A percentile compares a stretch with the other conserved stretches of the same genome.
phyloP scores from a whole-genome alignment of 108 stramenopile species.

The Parietichytrium sp. region DNA sequence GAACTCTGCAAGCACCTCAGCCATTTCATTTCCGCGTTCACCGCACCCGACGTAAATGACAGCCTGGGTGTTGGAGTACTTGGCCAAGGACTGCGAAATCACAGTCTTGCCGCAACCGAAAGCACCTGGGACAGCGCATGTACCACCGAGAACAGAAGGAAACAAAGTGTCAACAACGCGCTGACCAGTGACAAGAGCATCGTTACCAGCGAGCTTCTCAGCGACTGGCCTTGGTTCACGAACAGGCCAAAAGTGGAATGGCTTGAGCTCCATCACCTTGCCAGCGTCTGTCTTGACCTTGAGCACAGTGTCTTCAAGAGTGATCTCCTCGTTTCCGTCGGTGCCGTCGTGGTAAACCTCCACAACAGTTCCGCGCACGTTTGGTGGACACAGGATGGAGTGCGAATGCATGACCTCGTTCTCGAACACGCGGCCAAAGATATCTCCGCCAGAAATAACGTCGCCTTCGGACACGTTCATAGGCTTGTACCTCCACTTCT shows the following conservation, averaged over 20 bases:
- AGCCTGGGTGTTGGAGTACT: slow-evolving; percentile 94
- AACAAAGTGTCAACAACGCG: slow-evolving; percentile 98
- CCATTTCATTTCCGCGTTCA: slow-evolving; percentile 99
- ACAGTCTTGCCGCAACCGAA: slow-evolving; percentile 99
- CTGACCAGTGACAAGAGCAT: slow-evolving; percentile 94
- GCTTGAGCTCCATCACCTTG: slow-evolving; percentile 74
- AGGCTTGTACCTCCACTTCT: slow-evolving; percentile 90
- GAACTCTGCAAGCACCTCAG: slow-evolving; percentile 98
- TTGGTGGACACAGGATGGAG: slow-evolving; percentile 95
- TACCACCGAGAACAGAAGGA: slow-evolving; percentile 97
- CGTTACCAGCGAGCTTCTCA: slow-evolving; percentile 95
- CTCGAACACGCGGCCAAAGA: slow-evolving; percentile 92
- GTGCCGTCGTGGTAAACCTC: slow-evolving; percentile 90
- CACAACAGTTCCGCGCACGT: slow-evolving; percentile 90
- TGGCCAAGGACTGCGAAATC: slow-evolving; percentile 96
- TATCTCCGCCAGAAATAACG: slow-evolving; percentile 86
- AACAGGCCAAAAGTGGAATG: slow-evolving; percentile 98
- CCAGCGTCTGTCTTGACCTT: slow-evolving; percentile 89
- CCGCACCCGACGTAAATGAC: slow-evolving; percentile 93
- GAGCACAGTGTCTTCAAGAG: slow-evolving; percentile 92
- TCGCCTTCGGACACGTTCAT: slow-evolving; percentile 82
- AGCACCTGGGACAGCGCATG: slow-evolving; percentile 98
- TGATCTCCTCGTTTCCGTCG: slow-evolving; percentile 86
- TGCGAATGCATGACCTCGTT: slow-evolving; percentile 95
- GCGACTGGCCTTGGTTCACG: slow-evolving; percentile 92